Base-by-base conservation (phyloP, 1,284 basidiomycete genomes). In the Laetiporus sulphureus region DNA sequence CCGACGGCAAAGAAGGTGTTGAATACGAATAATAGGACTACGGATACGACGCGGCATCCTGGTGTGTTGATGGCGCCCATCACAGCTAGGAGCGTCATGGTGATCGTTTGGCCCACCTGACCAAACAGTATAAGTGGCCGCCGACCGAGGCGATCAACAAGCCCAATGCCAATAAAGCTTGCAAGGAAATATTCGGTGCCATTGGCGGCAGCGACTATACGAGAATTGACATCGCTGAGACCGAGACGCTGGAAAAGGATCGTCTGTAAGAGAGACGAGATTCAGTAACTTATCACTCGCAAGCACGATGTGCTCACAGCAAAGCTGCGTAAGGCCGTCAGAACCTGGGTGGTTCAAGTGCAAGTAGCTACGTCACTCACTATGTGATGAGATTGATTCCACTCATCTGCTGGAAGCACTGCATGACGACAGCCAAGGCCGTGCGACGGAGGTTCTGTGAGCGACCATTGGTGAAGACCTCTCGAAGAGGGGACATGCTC, bases 1-100 rank as follows among this genome's bases (percentile, higher is more conserved):
- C 80, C 82, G 42, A 83, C 66, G 1, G 79, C 79, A 59, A 83
- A 84, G 65, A 79, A 79, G 27, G 83, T 71, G 54, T 84, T 82
- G 62, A 83, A 85, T 23, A 80, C 61, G 58, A 81, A 83, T 51
- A 79, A 70, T 56, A 83, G 70, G 6, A 77, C 71, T 1, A 76
- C 69, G 24, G 76, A 78, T 11, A 73, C 69, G 42, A 79, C 61
- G 37, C 74, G 69, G 1, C 73, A 58, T 0, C 69, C 69, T 3
- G 53, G 58, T 34, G 63, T 72, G 48, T 73, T 63, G 47, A 75
- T 63, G 41, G 62, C 66, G 4, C 74, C 76, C 16, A 81, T 68
- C 32, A 79, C 66, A 1, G 66, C 76, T 1, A 82, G 68, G 38
- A 83, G 72, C 32, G 77, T 66, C 63, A 79, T 75, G 44, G 77